Evolutionary conservation across 2,329 filamentous ascomycete species (phyloP), one percentile per base, ranked within the genome.

Genomic region (Albophoma yamanashiensis): DNA sequence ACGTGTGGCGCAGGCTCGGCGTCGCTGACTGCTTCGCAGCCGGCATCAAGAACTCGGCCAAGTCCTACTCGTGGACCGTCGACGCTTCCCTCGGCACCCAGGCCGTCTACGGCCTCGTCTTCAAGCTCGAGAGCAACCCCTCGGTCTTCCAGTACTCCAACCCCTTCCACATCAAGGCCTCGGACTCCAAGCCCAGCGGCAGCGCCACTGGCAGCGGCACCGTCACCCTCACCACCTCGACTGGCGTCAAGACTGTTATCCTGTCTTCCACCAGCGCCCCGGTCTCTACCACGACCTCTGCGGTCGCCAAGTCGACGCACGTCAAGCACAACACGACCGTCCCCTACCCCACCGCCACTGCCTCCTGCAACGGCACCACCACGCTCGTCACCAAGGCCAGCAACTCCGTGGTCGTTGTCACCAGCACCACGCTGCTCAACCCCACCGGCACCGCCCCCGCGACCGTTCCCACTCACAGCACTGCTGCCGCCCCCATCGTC

Each of bases 91-190:
- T 82, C 36, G 80, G 78, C 63, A 67, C 67, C 60, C 68, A 75
- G 47, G 74, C 73, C 58, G 77, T 78, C 67, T 87, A 87, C 73
- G 85, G 84, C 64, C 75, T 88, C 69, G 75, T 78, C 73, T 75
- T 88, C 73, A 70, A 71, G 63, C 75, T 79, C 42, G 78, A 81
- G 65, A 73, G 71, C 64, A 69, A 84, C 73, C 59, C 74, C 27
- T 63, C 57, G 14, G 72, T 78, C 31, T 38, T 58, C 39, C 56
- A 58, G 31, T 58, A 50, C 56, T 84, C 82, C 60, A 80, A 79
- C 75, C 82, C 82, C 66, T 88, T 88, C 77, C 66, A 75, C 68
- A 83, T 85, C 67, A 68, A 69, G 59, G 74, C 63, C 61, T 58
- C 66, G 27, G 45, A 22, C 52, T 27, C 25, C 58, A 59, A 25